These are phyloP conservation scores for Pseudocercospora fuligena DNA, from an alignment of 2,329 filamentous ascomycete genomes.

Conservation along the genomic window DNA sequence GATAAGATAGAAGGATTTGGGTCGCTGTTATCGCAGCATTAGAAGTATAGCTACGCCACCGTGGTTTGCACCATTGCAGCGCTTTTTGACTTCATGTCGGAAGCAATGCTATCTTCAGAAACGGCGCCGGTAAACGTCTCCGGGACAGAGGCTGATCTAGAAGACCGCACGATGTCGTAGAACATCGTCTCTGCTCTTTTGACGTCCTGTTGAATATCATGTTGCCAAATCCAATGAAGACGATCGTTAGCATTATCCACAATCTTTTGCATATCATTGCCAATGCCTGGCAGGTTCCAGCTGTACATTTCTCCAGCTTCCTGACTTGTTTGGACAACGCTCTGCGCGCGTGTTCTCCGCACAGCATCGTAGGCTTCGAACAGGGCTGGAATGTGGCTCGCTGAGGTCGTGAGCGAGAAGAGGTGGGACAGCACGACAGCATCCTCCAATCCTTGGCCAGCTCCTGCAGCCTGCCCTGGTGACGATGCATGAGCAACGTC, in stretches of 20 bases:
- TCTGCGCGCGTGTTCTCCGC: slow-evolving; percentile 23
- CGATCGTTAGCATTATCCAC: slow-evolving; percentile 19
- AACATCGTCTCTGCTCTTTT: not conserved
- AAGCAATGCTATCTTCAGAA: too few relatives aligned
- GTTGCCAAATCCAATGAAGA: slow-evolving; percentile 26
- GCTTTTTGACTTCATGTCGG: too few relatives aligned
- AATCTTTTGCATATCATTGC: slow-evolving; percentile 22
- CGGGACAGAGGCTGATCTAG: not conserved
- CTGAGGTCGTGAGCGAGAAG: slow-evolving; percentile 2
- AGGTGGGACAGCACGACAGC: slow-evolving; percentile 47
- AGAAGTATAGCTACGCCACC: not conserved
- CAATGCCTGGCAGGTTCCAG: slow-evolving; percentile 13
- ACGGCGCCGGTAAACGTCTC: not conserved
- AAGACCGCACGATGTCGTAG: not conserved
- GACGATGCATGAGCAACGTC: slow-evolving; percentile 63
- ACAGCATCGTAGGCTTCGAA: slow-evolving; percentile 19
- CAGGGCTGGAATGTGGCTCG: not conserved
- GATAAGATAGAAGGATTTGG: slow-evolving; percentile 20
- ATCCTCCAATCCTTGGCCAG: slow-evolving; percentile 63
- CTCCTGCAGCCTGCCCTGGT: slow-evolving; percentile 62
- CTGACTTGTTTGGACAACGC: slow-evolving; percentile 17
- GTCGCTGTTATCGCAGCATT: slow-evolving; percentile 15
- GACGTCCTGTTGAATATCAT: slow-evolving; percentile 19
- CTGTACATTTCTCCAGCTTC: slow-evolving; percentile 22
- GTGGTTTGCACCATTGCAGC: too few relatives aligned